A percentile compares a stretch with the other conserved stretches of the same genome.
Evolutionary conservation across 306 rosid species (phyloP).

Genomic region (Arachis stenosperma): DNA sequence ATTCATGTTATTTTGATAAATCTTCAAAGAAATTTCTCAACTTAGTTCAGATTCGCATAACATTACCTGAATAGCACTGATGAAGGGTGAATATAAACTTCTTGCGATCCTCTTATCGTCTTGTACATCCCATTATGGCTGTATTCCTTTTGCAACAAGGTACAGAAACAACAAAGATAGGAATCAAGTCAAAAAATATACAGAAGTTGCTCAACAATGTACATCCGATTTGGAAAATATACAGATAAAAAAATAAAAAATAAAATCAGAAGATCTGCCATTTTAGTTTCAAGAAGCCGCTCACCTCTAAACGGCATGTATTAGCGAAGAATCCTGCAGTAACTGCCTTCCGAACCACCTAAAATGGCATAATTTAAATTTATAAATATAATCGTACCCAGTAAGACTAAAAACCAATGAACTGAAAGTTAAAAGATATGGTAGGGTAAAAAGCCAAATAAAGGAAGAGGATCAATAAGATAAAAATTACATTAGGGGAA

Average conservation of each 20-base stretch:
- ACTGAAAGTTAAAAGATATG: constrained; percentile 15
- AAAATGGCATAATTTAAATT: constrained; percentile 31
- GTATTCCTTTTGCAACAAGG: constrained; percentile 59
- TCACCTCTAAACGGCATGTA: constrained; percentile 77
- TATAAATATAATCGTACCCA: background rate
- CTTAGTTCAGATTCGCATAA: too few species aligned
- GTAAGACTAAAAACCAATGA: constrained; percentile 1
- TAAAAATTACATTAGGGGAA: background rate
- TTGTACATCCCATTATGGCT: constrained; percentile 84
- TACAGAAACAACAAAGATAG: constrained; percentile 26
- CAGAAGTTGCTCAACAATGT: too few species aligned
- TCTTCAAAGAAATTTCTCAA: background rate
- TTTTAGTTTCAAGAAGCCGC: constrained; percentile 36
- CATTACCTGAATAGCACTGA: constrained; percentile 84
- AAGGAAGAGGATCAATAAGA: constrained; percentile 13
- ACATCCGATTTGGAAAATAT: too few species aligned
- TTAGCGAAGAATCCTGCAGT: constrained; percentile 82
- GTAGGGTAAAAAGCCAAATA: constrained; percentile 5
- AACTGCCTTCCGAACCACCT: constrained; percentile 85
- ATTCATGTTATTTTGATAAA: background rate
- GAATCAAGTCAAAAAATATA: background rate
- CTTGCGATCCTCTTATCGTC: constrained; percentile 86
- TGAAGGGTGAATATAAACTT: constrained; percentile 89
- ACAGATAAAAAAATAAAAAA: too few species aligned
- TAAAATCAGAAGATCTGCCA: constrained; percentile 22